phyloP scores from a whole-genome alignment of 2,329 filamentous ascomycete genomes.

The Cladophialophora psammophila region DNA sequence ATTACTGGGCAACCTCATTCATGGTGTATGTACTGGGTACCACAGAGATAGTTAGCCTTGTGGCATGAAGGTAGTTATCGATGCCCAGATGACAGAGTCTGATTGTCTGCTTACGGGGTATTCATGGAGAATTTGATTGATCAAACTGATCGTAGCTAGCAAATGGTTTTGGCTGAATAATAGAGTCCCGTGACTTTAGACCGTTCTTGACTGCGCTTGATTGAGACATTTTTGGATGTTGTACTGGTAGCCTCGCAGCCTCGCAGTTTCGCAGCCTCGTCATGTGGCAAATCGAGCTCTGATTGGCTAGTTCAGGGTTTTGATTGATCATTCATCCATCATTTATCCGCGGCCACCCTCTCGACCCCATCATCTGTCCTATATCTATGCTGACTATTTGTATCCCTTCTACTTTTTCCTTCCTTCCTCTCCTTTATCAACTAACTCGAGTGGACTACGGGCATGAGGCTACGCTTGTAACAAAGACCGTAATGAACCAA shows the following conservation, averaged over 20 bases:
- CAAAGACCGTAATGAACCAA: slow-evolving; percentile 13
- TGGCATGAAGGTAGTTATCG: background rate
- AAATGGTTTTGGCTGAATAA: background rate
- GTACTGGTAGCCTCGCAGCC: too few species aligned
- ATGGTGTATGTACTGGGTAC: background rate
- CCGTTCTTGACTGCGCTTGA: background rate
- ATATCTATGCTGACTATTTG: slow-evolving; percentile 1
- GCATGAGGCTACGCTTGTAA: background rate
- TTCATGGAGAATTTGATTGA: too few species aligned
- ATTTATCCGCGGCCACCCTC: slow-evolving; percentile 4
- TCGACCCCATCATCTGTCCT: slow-evolving; percentile 13
- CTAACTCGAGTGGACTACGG: background rate
- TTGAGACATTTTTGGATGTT: too few species aligned
- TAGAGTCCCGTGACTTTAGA: background rate
- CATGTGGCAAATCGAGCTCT: background rate
- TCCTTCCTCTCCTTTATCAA: background rate
- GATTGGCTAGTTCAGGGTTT: background rate
- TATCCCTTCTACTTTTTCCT: background rate
- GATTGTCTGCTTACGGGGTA: background rate
- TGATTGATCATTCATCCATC: slow-evolving; percentile 9
- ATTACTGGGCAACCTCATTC: slow-evolving; percentile 7
- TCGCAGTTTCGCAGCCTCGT: background rate
- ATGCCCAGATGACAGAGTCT: background rate
- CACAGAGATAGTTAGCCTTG: background rate
- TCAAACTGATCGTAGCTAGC: background rate